Conservation (phyloP, 495 filamentous ascomycete genomes). For the Aspergillus carlsbadensis region DNA sequence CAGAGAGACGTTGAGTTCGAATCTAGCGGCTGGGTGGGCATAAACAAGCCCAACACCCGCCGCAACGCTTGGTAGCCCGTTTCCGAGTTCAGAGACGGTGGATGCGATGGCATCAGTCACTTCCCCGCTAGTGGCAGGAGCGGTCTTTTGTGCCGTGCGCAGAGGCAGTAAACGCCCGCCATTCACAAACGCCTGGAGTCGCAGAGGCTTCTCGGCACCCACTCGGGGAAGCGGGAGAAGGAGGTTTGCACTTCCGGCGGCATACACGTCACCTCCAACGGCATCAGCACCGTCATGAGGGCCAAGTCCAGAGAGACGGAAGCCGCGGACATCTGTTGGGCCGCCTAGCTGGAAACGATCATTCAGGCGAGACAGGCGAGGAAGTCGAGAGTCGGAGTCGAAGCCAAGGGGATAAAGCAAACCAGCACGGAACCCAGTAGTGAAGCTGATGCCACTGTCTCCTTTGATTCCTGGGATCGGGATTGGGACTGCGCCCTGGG, state of each 20-base stretch:
- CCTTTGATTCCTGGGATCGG: constrained; percentile 63
- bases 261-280: constrained; percentile 87
- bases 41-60: constrained; percentile 91
- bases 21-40: constrained; percentile 84
- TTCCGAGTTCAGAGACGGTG: constrained; percentile 62
- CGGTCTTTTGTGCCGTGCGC: constrained; percentile 51
- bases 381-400: constrained; percentile 46
- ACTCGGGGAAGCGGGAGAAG: constrained; percentile 79
- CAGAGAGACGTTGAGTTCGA: constrained; percentile 92
- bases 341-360: constrained; percentile 95
- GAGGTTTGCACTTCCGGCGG: constrained; percentile 80
- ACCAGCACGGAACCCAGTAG: constrained; percentile 61
- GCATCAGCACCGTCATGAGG: constrained; percentile 82
- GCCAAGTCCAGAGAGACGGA: constrained; percentile 83
- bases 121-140: constrained; percentile 53
- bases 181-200: constrained; percentile 87
- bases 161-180: constrained; percentile 82
- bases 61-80: constrained; percentile 78
- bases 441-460: constrained; percentile 72
- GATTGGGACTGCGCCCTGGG: constrained; percentile 70
- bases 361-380: constrained; percentile 73
- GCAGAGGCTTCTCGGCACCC: constrained; percentile 76
- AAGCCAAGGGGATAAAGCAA: constrained; percentile 62
- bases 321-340: constrained; percentile 91
- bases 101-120: constrained; percentile 51